Evolutionary conservation across 2,329 filamentous ascomycete genomes (phyloP).

Genomic region (Metarhizium sp.): DNA sequence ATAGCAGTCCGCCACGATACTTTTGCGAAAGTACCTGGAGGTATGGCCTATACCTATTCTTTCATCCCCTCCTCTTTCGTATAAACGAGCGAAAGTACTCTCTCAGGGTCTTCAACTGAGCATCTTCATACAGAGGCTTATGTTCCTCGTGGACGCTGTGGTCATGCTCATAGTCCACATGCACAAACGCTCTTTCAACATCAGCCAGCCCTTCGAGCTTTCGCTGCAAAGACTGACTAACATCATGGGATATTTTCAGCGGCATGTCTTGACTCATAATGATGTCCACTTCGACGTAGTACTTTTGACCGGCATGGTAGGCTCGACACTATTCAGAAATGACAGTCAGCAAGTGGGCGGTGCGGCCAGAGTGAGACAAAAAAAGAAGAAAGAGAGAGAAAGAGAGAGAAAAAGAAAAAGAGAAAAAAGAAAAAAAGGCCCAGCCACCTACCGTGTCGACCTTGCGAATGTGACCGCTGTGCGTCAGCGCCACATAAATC

Average conservation of each 20-base stretch:
- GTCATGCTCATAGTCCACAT: constrained; percentile 34
- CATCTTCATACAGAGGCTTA: constrained; percentile 30
- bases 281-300: constrained; percentile 54
- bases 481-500: constrained; percentile 45
- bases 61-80: background rate
- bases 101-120: constrained; percentile 18
- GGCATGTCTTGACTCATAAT: constrained; percentile 47
- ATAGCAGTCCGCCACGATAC: too few species aligned
- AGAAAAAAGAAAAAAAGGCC: too few species aligned
- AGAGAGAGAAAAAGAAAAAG: too few species aligned
- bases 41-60: too few species aligned
- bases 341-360: too few species aligned
- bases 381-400: too few species aligned
- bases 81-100: constrained; percentile 19
- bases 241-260: constrained; percentile 48
- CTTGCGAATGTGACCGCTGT: constrained; percentile 43
- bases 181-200: constrained; percentile 36
- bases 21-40: too few species aligned
- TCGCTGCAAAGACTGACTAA: constrained; percentile 49
- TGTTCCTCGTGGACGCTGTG: constrained; percentile 32
- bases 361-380: too few species aligned
- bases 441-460: constrained; percentile 37
- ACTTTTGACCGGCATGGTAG: constrained; percentile 51
- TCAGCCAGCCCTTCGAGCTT: constrained; percentile 41
- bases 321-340: constrained; percentile 28